Percentiles rank a stretch among this genome's conserved stretches.
These are phyloP conservation scores for Raphanus raphanistrum DNA, from an alignment of 345 rosid genomes.

Conservation along the genomic window DNA sequence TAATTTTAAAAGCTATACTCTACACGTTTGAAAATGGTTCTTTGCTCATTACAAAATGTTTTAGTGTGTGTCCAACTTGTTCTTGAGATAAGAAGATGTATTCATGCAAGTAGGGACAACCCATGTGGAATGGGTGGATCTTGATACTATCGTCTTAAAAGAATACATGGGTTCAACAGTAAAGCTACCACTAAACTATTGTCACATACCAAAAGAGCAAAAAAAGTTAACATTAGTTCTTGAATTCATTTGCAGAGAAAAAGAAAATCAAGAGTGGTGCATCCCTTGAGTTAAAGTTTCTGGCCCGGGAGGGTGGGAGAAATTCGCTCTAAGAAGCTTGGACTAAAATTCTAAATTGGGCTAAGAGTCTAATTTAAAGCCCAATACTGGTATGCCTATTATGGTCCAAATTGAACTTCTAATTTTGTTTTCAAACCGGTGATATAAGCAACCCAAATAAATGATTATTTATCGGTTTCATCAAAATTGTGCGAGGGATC, in stretches of 20 bases:
- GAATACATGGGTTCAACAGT: slow-evolving; percentile 31
- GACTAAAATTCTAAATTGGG: neutral
- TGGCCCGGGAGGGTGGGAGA: slow-evolving; percentile 10
- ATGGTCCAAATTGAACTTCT: neutral
- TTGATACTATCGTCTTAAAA: slow-evolving; percentile 33
- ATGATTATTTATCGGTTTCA: neutral
- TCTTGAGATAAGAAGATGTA: slow-evolving; percentile 35
- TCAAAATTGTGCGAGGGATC: neutral
- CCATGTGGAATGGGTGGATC: slow-evolving; percentile 35
- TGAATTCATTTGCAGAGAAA: slow-evolving; percentile 1
- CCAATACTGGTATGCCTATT: neutral
- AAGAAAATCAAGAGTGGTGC: neutral
- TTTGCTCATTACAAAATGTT: neutral
- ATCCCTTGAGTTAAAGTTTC: neutral
- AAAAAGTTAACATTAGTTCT: neutral
- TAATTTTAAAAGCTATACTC: slow-evolving; percentile 22
- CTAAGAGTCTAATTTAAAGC: neutral
- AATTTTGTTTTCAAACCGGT: neutral
- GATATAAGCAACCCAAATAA: slow-evolving; percentile 11
- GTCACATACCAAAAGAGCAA: neutral
- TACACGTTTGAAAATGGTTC: slow-evolving; percentile 24
- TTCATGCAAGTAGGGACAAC: slow-evolving; percentile 38
- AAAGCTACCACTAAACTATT: slow-evolving; percentile 33
- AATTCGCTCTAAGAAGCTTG: neutral
- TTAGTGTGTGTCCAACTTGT: slow-evolving; percentile 7